A percentile compares a stretch with the other conserved stretches of the same genome.
phyloP scores from a whole-genome alignment of 2,329 filamentous ascomycete genomes.

The Pyricularia pennisetigena region DNA sequence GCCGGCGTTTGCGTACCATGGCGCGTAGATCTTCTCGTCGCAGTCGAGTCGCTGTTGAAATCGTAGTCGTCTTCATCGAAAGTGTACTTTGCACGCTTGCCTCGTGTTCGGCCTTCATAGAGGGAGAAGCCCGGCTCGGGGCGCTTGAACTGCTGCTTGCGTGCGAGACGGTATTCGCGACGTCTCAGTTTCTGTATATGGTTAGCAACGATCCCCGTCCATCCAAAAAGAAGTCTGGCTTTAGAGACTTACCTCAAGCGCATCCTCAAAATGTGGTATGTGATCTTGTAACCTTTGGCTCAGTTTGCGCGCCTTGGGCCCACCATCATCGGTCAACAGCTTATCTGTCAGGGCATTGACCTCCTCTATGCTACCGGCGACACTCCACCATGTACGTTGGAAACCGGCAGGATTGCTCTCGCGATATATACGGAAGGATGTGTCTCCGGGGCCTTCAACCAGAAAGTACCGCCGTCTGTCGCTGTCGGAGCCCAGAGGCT shows the following conservation, averaged over 20 bases:
- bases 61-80: slow-evolving; percentile 74
- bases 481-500: slow-evolving; percentile 71
- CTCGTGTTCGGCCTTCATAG: slow-evolving; percentile 92
- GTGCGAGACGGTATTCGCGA: slow-evolving; percentile 79
- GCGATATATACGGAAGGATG: slow-evolving; percentile 84
- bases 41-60: slow-evolving; percentile 53
- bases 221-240: not conserved
- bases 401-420: slow-evolving; percentile 78
- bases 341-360: slow-evolving; percentile 66
- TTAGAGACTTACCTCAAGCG: slow-evolving; percentile 63
- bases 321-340: slow-evolving; percentile 66
- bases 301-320: slow-evolving; percentile 69
- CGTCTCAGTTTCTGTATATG: slow-evolving; percentile 72
- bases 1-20: slow-evolving; percentile 65
- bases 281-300: slow-evolving; percentile 69
- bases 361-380: slow-evolving; percentile 86
- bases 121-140: slow-evolving; percentile 85
- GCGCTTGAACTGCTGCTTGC: slow-evolving; percentile 78
- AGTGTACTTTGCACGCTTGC: slow-evolving; percentile 94
- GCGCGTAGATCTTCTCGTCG: slow-evolving; percentile 57
- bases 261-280: slow-evolving; percentile 83
- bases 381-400: slow-evolving; percentile 79
- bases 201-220: not conserved
- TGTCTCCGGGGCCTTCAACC: slow-evolving; percentile 89
- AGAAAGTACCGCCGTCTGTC: slow-evolving; percentile 91